Percentiles rank a stretch among this genome's conserved stretches.
These are phyloP conservation scores for Sporothrix phasma DNA, from an alignment of 2,329 filamentous ascomycete genomes.

Conservation along the genomic window DNA sequence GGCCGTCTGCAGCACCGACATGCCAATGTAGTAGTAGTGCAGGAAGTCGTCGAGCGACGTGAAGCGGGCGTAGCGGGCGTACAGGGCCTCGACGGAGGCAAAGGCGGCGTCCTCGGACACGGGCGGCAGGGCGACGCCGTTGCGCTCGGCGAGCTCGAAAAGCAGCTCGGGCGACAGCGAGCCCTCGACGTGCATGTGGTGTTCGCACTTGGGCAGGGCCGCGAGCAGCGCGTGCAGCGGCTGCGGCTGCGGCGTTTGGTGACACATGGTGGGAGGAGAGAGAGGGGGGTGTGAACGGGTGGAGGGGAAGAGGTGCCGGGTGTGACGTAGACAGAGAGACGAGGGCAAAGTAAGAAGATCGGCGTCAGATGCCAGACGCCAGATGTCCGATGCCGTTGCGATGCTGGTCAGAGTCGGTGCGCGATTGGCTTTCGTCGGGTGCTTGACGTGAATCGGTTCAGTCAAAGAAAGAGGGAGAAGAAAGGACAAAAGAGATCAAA, in stretches of 20 bases:
- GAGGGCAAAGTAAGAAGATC: neutral
- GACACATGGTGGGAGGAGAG: constrained; percentile 40
- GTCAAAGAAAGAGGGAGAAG: neutral
- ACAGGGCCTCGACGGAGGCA: constrained; percentile 47
- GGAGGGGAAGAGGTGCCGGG: neutral
- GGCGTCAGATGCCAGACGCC: neutral
- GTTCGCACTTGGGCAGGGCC: constrained; percentile 68
- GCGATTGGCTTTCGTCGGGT: neutral
- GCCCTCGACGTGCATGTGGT: constrained; percentile 73
- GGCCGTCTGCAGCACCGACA: constrained; percentile 54
- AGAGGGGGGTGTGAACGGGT: neutral
- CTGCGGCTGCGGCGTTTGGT: constrained; percentile 45
- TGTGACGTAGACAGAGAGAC: neutral
- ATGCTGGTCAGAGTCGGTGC: neutral
- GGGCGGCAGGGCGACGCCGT: constrained; percentile 54
- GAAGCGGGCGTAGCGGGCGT: constrained; percentile 56
- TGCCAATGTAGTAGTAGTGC: constrained; percentile 67
- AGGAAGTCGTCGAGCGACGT: constrained; percentile 64
- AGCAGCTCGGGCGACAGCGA: constrained; percentile 60
- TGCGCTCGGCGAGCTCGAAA: constrained; percentile 57
- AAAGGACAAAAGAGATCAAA: neutral
- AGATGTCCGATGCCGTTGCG: neutral
- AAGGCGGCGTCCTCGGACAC: constrained; percentile 49
- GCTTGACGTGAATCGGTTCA: neutral
- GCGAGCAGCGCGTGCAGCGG: constrained; percentile 50